Evolutionary conservation across 805 yeast genomes (phyloP).

Genomic region (Kodamaea jinghongensis): DNA sequence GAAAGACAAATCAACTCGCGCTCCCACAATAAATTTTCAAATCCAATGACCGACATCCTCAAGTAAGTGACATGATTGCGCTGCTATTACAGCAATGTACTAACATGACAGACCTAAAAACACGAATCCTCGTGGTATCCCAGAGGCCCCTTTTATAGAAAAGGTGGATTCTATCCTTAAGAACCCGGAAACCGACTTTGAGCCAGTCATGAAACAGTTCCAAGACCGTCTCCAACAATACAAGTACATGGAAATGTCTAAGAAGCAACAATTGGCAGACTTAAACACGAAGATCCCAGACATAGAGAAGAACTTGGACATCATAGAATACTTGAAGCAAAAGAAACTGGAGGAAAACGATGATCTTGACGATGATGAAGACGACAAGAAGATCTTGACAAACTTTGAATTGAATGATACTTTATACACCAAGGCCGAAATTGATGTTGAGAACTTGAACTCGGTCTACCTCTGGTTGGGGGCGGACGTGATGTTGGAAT

Average conservation of each 20-base stretch:
- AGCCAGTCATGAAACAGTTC: conserved; percentile 63
- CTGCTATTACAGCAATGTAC: background rate
- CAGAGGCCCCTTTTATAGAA: conserved; percentile 92
- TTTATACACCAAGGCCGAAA: conserved; percentile 75
- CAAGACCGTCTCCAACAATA: conserved; percentile 89
- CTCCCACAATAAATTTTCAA: background rate
- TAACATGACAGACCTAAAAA: conserved; percentile 46
- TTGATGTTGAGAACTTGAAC: conserved; percentile 54
- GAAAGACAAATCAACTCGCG: no score
- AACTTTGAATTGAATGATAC: conserved; percentile 94
- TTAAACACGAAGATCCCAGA: conserved; percentile 83
- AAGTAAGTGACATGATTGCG: conserved; percentile 9
- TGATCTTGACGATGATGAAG: conserved; percentile 23
- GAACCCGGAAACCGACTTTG: conserved; percentile 62
- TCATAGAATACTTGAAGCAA: conserved; percentile 58
- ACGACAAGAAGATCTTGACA: conserved; percentile 40
- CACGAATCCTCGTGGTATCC: conserved; percentile 90
- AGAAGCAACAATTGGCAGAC: conserved; percentile 47
- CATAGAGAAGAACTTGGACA: conserved; percentile 76
- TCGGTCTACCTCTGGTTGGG: conserved; percentile 92
- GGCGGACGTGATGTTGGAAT: conserved; percentile 96
- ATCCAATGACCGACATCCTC: conserved; percentile 11
- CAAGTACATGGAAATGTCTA: conserved; percentile 75
- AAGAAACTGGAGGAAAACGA: conserved; percentile 38
- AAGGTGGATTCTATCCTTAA: conserved; percentile 73